Evolutionary conservation across 108 stramenopile species (phyloP).

Genomic region (Asterionellopsis glacialis): DNA sequence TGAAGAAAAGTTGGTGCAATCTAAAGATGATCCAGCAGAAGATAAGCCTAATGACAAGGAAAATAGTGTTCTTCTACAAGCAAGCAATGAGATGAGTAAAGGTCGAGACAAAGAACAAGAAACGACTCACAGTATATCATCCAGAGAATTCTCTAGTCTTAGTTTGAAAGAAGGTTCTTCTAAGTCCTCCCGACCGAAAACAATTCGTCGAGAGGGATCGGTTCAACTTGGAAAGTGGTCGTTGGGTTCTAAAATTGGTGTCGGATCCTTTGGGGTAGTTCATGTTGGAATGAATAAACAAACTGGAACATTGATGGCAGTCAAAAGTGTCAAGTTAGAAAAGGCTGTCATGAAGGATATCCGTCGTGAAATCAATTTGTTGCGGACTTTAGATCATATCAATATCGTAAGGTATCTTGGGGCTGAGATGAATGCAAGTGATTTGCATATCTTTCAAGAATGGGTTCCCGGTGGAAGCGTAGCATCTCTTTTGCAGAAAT

Average conservation of each 20-base stretch:
- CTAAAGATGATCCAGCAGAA: too few relatives aligned
- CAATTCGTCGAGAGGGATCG: slow-evolving; percentile 13
- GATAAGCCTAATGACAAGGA: too few relatives aligned
- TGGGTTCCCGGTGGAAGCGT: slow-evolving; percentile 95
- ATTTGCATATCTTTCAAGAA: slow-evolving; percentile 95
- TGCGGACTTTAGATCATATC: slow-evolving; percentile 82
- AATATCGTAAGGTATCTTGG: slow-evolving; percentile 95
- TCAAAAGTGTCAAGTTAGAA: slow-evolving; percentile 59
- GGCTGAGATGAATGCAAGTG: slow-evolving; percentile 70
- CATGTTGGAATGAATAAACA: slow-evolving; percentile 89
- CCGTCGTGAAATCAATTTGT: slow-evolving; percentile 81
- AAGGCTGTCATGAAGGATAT: slow-evolving; percentile 44
- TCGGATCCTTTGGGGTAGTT: slow-evolving; percentile 93
- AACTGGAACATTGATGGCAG: slow-evolving; percentile 88
- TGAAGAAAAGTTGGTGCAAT: too few relatives aligned
- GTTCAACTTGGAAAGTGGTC: slow-evolving; percentile 84
- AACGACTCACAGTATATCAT: too few relatives aligned
- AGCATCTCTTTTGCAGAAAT: slow-evolving; percentile 66
- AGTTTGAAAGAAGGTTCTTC: too few relatives aligned
- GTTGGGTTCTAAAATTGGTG: slow-evolving; percentile 85
- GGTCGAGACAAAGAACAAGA: too few relatives aligned
- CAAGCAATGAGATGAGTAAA: too few relatives aligned
- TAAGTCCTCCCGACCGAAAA: neutral
- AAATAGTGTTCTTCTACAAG: too few relatives aligned
- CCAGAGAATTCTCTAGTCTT: too few relatives aligned